These are phyloP conservation scores for Heliamphora pulchella DNA, from an alignment of 179 eudicot species.

Conservation along the genomic window DNA sequence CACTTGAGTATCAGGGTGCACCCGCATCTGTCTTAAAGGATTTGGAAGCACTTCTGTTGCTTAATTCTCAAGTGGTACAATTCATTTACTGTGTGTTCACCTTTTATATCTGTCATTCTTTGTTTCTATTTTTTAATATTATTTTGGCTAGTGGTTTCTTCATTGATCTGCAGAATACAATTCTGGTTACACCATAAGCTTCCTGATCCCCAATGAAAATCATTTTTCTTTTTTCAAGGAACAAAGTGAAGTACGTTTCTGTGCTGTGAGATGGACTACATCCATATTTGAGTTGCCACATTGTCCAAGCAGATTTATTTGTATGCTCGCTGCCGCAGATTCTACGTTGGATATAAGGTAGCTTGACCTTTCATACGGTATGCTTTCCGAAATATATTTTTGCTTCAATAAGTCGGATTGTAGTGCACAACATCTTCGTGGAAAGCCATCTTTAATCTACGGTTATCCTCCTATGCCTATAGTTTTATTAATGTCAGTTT, in stretches of 20 bases:
- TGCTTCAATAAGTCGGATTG: neutral
- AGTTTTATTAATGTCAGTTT: too few species aligned
- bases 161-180: neutral
- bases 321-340: slow-evolving; percentile 93
- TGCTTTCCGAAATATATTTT: neutral
- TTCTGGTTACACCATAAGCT: neutral
- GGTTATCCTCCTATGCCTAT: too few species aligned
- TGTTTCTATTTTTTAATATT: neutral
- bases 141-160: neutral
- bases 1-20: slow-evolving; percentile 50
- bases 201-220: slow-evolving; percentile 11
- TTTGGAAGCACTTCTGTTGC: slow-evolving; percentile 71
- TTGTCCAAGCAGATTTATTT: slow-evolving; percentile 87
- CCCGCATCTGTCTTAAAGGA: slow-evolving; percentile 56
- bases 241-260: slow-evolving; percentile 90
- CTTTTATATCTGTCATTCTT: neutral
- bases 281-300: slow-evolving; percentile 74
- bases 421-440: too few species aligned
- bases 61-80: slow-evolving; percentile 73
- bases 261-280: slow-evolving; percentile 96
- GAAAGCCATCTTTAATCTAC: too few species aligned
- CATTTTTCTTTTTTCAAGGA: slow-evolving; percentile 41
- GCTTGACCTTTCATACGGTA: slow-evolving; percentile 12
- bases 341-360: slow-evolving; percentile 89
- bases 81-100: slow-evolving; percentile 11